Evolutionary conservation across 208 protist genomes (phyloP), one percentile per base, ranked within the genome.

Genomic region (Tritrichomonas foetus): DNA sequence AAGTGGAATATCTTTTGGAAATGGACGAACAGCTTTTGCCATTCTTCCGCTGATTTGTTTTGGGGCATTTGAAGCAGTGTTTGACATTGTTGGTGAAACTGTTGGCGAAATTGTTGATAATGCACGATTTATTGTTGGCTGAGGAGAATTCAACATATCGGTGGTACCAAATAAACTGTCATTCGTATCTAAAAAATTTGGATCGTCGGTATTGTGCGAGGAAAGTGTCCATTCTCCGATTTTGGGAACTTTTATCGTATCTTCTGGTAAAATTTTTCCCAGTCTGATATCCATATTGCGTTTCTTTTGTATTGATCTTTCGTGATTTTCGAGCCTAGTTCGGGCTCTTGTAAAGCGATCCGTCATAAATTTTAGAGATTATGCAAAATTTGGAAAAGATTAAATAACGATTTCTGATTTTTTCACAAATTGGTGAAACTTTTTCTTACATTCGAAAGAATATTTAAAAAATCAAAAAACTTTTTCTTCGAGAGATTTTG

Each of bases 221-320:
- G 78, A 44, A 47, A 89, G 41, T 57, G 41, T 49, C 78, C 78
- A 89, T 61, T 89, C 78, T 39, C 78, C 78, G 20, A 89, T 89
- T 89, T 89, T 89, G 9, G 78, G 78, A 39, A 89, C 57, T 89
- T 89, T 89, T 39, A 89, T n/a, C 30, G 3, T 89, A 61, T 89
- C 78, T 41, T 89, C 78, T 13, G 78, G 78, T 53, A 53, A 89
- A 53, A 53, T n/a, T 57, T 53, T 89, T 8, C 78, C 78, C 41
- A 44, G 33, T 57, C 47, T 25, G 53, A 20, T 89, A 0, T 30
- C 47, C 57, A 39, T 20, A 47, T 53, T n/a, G 5, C 25, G 33
- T 49, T 89, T 57, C 30, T 89, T 49, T 53, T 44, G 47, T 9
- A 89, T 9, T 57, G 16, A 33, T 49, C 57, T 25, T 57, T 89